Base-by-base conservation (phyloP, 2,329 filamentous ascomycete genomes). In the Trichoderma sp. region DNA sequence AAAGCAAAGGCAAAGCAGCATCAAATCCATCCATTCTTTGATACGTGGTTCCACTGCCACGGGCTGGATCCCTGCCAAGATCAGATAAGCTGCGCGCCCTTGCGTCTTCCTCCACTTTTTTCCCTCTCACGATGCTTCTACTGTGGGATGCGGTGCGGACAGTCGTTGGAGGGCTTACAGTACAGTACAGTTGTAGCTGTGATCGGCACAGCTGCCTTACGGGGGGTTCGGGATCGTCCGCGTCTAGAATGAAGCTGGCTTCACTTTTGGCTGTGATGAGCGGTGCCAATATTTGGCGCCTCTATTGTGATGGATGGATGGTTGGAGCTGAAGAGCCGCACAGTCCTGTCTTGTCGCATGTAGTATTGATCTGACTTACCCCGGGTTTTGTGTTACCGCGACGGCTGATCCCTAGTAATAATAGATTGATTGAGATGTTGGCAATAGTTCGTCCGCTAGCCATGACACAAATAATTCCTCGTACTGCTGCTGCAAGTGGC, bases 81-180 rank as follows among this genome's bases (percentile, higher is more conserved):
- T 53, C 67, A 62, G 67, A 69, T 62, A 61, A 69, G 67, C 58
- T 61, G 55, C 67, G 43, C 39, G 67, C 57, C 57, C 66, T 68
- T 68, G 66, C 66, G 57, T 59, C 36, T n/a, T 39, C 64, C 28
- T 67, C 64, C 64, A 32, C 64, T 67, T 67, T 67, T 66, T 67
- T 34, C n/a, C 11, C 47, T 53, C 47, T 43, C 39, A 43, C 39
- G 39, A 43, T 43, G 39, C 13, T 36, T 36, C 34, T 36, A 36
- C 34, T 36, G 34, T 36, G 34, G 34, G 34, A 36, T 15, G 34
- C 34, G 13, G 2, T 36, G 13, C 34, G 6, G 34, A 36, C 34
- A 3, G 34, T 36, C 34, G 34, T 36, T 36, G 34, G 34, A 13
- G 34, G 34, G 34, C 34, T 36, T 15, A 36, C 34, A 36, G 34